A percentile compares a stretch with the other conserved stretches of the same genome.
phyloP scores from a whole-genome alignment of 345 rosid species.

The Citrus inodora region DNA sequence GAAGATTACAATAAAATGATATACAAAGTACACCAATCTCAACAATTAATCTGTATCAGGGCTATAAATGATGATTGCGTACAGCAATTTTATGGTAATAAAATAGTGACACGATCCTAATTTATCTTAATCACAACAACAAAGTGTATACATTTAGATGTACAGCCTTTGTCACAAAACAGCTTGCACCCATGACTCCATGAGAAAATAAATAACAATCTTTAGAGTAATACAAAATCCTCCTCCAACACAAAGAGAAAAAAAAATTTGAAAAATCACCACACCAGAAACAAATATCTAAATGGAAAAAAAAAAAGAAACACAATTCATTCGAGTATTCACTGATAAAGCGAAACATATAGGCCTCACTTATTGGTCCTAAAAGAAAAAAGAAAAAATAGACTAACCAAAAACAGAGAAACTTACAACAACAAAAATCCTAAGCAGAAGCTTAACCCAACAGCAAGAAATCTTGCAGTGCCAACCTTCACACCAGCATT shows the following conservation, averaged over 20 bases:
- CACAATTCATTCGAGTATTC: slow-evolving; percentile 6
- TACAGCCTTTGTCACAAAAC: slow-evolving; percentile 12
- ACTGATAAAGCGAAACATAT: slow-evolving; percentile 11
- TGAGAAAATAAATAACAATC: slow-evolving; percentile 11
- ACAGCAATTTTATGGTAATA: not conserved
- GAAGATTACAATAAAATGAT: not conserved
- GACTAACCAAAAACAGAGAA: not conserved
- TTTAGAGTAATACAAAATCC: not conserved
- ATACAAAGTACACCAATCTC: not conserved
- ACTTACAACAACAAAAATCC: slow-evolving; percentile 34
- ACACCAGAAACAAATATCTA: slow-evolving; percentile 4
- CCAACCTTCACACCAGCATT: slow-evolving; percentile 38
- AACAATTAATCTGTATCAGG: not conserved
- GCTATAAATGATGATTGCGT: not conserved
- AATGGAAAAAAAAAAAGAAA: not conserved
- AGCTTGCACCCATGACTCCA: slow-evolving; percentile 6
- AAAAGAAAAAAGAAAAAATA: slow-evolving; percentile 9
- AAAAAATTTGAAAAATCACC: not conserved
- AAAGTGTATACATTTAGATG: slow-evolving; percentile 9
- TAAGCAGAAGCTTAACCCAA: slow-evolving; percentile 41
- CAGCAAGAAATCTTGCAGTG: slow-evolving; percentile 32
- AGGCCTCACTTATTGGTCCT: slow-evolving; percentile 28
- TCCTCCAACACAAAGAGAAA: not conserved
- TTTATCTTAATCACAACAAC: not conserved
- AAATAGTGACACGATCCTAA: not conserved